These are phyloP conservation scores for Microbotryum saponariae DNA, from an alignment of 1,284 basidiomycete species.

Conservation along the genomic window DNA sequence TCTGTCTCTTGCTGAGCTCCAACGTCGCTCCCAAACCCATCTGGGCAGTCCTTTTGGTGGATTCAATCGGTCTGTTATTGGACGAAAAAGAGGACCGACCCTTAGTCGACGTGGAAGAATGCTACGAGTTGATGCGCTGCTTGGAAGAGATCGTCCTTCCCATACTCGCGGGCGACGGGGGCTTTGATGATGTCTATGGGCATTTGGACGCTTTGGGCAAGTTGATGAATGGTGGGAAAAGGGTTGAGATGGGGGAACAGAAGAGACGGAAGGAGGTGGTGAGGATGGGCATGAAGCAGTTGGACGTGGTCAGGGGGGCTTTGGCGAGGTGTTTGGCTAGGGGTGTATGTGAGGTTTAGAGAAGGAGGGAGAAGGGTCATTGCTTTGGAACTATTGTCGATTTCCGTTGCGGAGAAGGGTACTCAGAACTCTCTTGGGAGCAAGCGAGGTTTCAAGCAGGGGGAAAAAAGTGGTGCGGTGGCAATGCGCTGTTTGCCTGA, in stretches of 20 bases:
- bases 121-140: constrained; percentile 45
- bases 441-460: no score
- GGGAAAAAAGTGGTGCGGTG: no score
- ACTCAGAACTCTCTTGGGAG: no score
- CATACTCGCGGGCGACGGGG: constrained; percentile 30
- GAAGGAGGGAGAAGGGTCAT: no score
- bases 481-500: no score
- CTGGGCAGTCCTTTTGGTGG: constrained; percentile 38
- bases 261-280: neutral
- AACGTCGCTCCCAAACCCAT: constrained; percentile 44
- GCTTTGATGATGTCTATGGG: constrained; percentile 33
- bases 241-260: constrained; percentile 1
- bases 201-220: constrained; percentile 26
- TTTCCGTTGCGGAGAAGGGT: no score
- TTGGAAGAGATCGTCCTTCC: constrained; percentile 43
- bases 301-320: constrained; percentile 45
- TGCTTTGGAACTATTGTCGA: no score
- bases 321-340: constrained; percentile 34
- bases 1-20: constrained; percentile 43
- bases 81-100: constrained; percentile 39
- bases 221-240: constrained; percentile 12
- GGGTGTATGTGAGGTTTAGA: no score
- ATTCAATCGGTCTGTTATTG: neutral
- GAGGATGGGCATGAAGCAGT: constrained; percentile 34
- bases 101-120: constrained; percentile 44